Conservation (phyloP, 2,329 filamentous ascomycete species). For the Aspergillus calidoustus region DNA sequence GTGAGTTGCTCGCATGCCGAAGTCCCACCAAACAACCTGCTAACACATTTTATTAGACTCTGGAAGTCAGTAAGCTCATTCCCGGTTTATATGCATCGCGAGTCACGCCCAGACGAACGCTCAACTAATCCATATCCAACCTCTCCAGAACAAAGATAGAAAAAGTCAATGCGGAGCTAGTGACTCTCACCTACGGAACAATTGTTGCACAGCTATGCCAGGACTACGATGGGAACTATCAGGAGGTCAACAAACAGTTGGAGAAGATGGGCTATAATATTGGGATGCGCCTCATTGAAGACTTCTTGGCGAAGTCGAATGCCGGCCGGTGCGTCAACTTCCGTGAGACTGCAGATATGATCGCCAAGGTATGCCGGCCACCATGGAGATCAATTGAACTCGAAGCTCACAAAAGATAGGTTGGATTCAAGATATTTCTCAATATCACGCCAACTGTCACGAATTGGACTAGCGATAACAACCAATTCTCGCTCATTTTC, state of each 20-base stretch:
- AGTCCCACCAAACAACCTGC: slow-evolving; percentile 9
- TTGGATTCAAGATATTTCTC: slow-evolving; percentile 98
- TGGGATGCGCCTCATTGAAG: slow-evolving; percentile 90
- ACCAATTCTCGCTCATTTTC: slow-evolving; percentile 93
- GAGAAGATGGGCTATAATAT: slow-evolving; percentile 99
- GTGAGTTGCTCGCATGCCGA: slow-evolving; percentile 53
- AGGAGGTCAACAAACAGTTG: slow-evolving; percentile 94
- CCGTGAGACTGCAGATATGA: slow-evolving; percentile 94
- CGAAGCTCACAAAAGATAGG: slow-evolving; percentile 55
- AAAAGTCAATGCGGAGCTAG: slow-evolving; percentile 97
- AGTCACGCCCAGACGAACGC: neutral
- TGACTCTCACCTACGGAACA: slow-evolving; percentile 96
- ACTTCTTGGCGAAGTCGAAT: slow-evolving; percentile 95
- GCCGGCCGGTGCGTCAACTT: slow-evolving; percentile 90
- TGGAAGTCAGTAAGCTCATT: slow-evolving; percentile 76
- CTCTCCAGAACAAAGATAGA: slow-evolving; percentile 80
- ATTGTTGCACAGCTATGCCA: slow-evolving; percentile 96
- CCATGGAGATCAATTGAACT: neutral
- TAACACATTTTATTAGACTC: slow-evolving; percentile 63
- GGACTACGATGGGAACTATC: slow-evolving; percentile 92
- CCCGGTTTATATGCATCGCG: neutral
- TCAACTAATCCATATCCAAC: slow-evolving; percentile 22
- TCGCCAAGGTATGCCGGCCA: slow-evolving; percentile 71
- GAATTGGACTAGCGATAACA: slow-evolving; percentile 95
- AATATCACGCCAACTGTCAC: slow-evolving; percentile 93